Evolutionary conservation across 331 rosid genomes (phyloP).

Genomic region (Malus hybrid): DNA sequence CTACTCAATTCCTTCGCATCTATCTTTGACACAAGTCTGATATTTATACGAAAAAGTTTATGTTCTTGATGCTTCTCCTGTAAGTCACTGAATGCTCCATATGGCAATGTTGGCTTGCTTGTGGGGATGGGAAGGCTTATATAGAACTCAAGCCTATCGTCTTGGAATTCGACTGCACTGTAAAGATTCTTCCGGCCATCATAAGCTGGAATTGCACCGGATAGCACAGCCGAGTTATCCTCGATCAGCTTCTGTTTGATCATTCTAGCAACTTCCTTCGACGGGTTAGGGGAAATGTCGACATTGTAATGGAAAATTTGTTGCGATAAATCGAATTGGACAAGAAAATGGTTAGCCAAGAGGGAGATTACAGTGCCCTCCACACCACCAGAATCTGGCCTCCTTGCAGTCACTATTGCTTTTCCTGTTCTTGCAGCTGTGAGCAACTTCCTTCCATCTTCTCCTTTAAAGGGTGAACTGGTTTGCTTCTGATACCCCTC

Average conservation of each 20-base stretch:
- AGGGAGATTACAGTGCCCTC: conserved; percentile 78
- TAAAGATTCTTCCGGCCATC: conserved; percentile 93
- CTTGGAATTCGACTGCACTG: conserved; percentile 71
- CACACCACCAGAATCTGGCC: conserved; percentile 95
- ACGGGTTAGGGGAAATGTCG: conserved; percentile 82
- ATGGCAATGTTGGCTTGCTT: conserved; percentile 26
- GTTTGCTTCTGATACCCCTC: conserved; percentile 43
- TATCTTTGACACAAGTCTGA: conserved; percentile 77
- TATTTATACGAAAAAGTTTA: conserved; percentile 62
- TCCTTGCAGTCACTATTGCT: conserved; percentile 58
- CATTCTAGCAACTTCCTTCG: conserved; percentile 71
- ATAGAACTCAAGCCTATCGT: conserved; percentile 77
- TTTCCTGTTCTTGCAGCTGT: conserved; percentile 39
- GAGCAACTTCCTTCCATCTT: conserved; percentile 34
- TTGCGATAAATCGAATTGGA: conserved; percentile 61
- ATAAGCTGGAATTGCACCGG: conserved; percentile 70
- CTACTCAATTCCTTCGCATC: conserved; percentile 61
- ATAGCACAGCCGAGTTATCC: conserved; percentile 56
- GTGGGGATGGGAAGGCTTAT: conserved; percentile 65
- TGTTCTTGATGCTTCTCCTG: conserved; percentile 42
- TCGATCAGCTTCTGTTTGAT: conserved; percentile 71
- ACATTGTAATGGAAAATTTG: conserved; percentile 90
- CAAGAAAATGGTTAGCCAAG: conserved; percentile 93
- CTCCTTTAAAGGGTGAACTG: conserved; percentile 32
- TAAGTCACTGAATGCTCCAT: conserved; percentile 31